phyloP scores from a whole-genome alignment of 176 grass and related monocot genomes.

The Rhynchospora pubera region DNA sequence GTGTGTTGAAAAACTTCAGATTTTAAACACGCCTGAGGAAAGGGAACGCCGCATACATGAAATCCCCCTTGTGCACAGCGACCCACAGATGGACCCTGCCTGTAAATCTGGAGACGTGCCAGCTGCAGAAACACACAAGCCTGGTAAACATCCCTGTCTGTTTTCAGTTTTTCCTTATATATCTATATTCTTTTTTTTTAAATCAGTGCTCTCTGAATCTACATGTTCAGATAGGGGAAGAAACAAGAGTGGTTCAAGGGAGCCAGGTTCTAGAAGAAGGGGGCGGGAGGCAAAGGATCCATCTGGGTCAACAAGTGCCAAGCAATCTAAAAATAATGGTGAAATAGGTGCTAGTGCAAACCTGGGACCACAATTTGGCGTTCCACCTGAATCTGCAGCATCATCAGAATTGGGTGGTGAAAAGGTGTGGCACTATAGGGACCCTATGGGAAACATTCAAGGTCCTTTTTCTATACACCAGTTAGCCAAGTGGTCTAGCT shows the following conservation, averaged over 20 bases:
- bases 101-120: slow-evolving; percentile 73
- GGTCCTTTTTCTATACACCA: slow-evolving; percentile 83
- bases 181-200: not conserved
- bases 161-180: not conserved
- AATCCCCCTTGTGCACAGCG: slow-evolving; percentile 68
- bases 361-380: slow-evolving; percentile 1
- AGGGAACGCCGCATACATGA: slow-evolving; percentile 62
- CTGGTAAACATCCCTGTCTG: not conserved
- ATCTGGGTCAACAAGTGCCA: not conserved
- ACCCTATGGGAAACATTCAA: slow-evolving; percentile 74
- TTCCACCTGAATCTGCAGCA: slow-evolving; percentile 33
- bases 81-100: slow-evolving; percentile 69
- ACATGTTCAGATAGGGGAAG: slow-evolving; percentile 14
- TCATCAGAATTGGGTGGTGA: slow-evolving; percentile 51
- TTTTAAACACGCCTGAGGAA: slow-evolving; percentile 76
- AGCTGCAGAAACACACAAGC: slow-evolving; percentile 31
- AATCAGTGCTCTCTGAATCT: not conserved
- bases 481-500: slow-evolving; percentile 61
- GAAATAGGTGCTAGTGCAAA: slow-evolving; percentile 9
- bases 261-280: slow-evolving; percentile 13
- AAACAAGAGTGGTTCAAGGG: slow-evolving; percentile 3
- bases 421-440: slow-evolving; percentile 91
- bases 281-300: slow-evolving; percentile 7
- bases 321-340: not conserved
- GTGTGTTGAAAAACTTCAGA: slow-evolving; percentile 80